These are phyloP conservation scores for Hamamelis virginiana DNA, from an alignment of 164 flowering plant species.

Conservation along the genomic window DNA sequence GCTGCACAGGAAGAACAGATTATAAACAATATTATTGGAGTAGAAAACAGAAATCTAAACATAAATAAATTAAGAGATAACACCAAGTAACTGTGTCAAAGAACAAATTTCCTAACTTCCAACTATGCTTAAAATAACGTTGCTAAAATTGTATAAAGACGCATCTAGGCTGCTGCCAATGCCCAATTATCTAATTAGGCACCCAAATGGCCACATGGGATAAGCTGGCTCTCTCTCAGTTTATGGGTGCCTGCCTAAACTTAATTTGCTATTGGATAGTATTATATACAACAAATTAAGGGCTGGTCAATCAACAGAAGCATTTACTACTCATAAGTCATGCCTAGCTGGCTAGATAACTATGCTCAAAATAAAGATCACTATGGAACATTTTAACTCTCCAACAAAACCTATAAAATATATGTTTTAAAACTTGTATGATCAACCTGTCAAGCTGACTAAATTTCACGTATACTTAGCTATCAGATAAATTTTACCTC, in stretches of 20 bases:
- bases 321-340: too few relatives aligned
- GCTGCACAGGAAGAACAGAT: constrained; percentile 53
- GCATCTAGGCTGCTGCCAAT: not conserved
- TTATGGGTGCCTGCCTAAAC: not conserved
- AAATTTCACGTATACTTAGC: too few relatives aligned
- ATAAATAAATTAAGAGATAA: not conserved
- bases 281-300: too few relatives aligned
- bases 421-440: too few relatives aligned
- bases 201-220: not conserved
- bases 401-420: too few relatives aligned
- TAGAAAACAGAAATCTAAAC: not conserved
- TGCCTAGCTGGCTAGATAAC: too few relatives aligned
- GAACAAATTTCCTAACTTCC: not conserved
- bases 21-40: not conserved
- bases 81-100: not conserved
- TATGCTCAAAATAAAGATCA: too few relatives aligned
- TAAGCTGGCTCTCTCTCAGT: not conserved
- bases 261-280: too few relatives aligned
- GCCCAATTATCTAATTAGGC: not conserved
- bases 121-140: not conserved
- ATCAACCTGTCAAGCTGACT: too few relatives aligned
- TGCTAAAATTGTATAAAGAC: not conserved
- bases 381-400: too few relatives aligned
- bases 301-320: too few relatives aligned
- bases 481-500: too few relatives aligned